Evolutionary conservation across 306 rosid genomes (phyloP), one percentile per base, ranked within the genome.

Genomic region (Lathyrus aphaca): DNA sequence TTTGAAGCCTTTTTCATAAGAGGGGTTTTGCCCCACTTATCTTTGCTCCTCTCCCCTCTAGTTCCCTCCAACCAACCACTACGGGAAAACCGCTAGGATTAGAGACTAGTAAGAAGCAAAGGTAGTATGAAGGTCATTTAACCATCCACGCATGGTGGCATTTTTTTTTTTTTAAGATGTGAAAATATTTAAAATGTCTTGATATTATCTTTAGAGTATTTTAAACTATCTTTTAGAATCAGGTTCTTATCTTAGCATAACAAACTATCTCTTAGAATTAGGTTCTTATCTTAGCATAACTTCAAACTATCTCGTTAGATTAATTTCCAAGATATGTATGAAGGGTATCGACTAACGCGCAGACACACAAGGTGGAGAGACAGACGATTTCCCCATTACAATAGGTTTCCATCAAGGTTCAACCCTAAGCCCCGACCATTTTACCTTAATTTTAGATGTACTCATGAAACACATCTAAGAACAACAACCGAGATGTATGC

Each of bases 191-290:
- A 21, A 21, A 21, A 21, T 21, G 23, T 21, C 23, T 21, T 21
- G 23, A 21, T 21, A 21, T 21, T 1, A 21, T 51, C 30, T 51
- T 51, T 11, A 19, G 29, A 51, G 58, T 18, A 51, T 19, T 25
- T 51, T 53, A 30, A 30, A 53, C 32, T 21, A 53, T 53, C 37
- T 30, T 30, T 5, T 30, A 30, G 37, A 30, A 53, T 53, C 21
- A 53, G 15, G 21, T 21, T 53, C 32, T 53, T 53, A 19, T 53
- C 59, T 53, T 21, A 10, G 59, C 59, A 19, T 53, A 53, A 53
- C 30, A 53, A 8, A 19, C n/a, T 21, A 53, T 53, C 12, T 53
- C 5, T 30, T 30, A 30, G 37, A 30, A 30, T 30, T 30, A 30
- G 7, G 8, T 5, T 30, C 37, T 30, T 30, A 30, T 6, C 7